Evolutionary conservation across 805 yeast species (phyloP).

Genomic region (Candida maris): DNA sequence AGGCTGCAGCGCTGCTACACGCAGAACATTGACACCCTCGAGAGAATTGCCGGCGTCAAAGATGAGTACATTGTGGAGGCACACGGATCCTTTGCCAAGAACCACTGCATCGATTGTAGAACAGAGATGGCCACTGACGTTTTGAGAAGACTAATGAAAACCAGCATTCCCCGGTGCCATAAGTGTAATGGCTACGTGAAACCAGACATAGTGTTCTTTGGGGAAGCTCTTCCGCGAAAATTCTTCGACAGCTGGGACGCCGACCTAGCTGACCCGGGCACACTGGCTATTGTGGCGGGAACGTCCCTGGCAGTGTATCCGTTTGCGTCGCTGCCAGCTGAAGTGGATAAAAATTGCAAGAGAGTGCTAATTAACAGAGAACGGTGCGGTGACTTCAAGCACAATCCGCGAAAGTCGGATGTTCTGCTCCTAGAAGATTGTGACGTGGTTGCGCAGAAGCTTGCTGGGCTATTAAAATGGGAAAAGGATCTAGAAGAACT

Average conservation of each 20-base stretch:
- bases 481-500: slow-evolving; percentile 45
- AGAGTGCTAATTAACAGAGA: slow-evolving; percentile 76
- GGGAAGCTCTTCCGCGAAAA: slow-evolving; percentile 72
- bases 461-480: slow-evolving; percentile 67
- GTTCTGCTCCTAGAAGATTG: slow-evolving; percentile 57
- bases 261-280: slow-evolving; percentile 46
- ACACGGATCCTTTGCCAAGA: slow-evolving; percentile 87
- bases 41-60: slow-evolving; percentile 74
- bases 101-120: slow-evolving; percentile 78
- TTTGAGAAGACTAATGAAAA: slow-evolving; percentile 36
- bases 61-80: slow-evolving; percentile 76
- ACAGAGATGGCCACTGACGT: slow-evolving; percentile 46
- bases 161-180: slow-evolving; percentile 51
- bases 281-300: slow-evolving; percentile 84
- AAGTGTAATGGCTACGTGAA: slow-evolving; percentile 75
- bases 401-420: slow-evolving; percentile 56
- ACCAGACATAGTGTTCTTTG: slow-evolving; percentile 94
- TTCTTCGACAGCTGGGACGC: slow-evolving; percentile 71
- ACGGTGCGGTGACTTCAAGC: slow-evolving; percentile 66
- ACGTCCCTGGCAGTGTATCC: slow-evolving; percentile 89
- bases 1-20: slow-evolving; percentile 72
- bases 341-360: slow-evolving; percentile 43
- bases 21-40: slow-evolving; percentile 91
- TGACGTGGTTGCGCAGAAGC: slow-evolving; percentile 55
- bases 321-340: slow-evolving; percentile 78